Evolutionary conservation across 805 yeast species (phyloP), one percentile per base, ranked within the genome.

Genomic region (Candida sakaeoensis): DNA sequence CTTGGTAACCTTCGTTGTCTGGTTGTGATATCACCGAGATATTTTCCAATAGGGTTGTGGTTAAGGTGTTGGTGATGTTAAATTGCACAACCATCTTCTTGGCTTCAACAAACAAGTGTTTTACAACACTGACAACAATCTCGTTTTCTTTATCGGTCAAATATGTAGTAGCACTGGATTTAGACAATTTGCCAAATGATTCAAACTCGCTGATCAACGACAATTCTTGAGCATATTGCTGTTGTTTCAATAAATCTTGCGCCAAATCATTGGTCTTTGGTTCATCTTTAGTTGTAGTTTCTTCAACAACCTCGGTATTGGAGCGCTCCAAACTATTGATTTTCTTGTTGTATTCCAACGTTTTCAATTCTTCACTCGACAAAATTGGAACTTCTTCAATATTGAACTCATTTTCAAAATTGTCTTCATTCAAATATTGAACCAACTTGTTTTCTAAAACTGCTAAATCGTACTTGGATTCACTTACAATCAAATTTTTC

Each of bases 91-190:
- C 79, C 46, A 91, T 78, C 54, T 83, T 68, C 53, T 85, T 81
- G 12, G 77, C 68, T 45, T 78, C 79, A 33, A 65, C 52, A 63
- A 85, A 93, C 41, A 90, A 65, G 59, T 90, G 98, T 62, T 87
- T 90, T 41, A 86, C 71, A 25, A 84, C 90, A 38, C 74, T 75
- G 44, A 93, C 95, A 32, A 88, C 90, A 60, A 89, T 88, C 65
- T 93, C 99, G 45, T 95, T 88, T 60, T 90, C 98, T 44, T 77
- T 73, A 60, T 93, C 99, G 16, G 98, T 90, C 54, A 91, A 77
- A 49, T 82, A 79, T 41, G 78, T 69, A 30, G 68, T 67, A 26
- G 65, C 57, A 2, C 95, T 80, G 7, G 90, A 77, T 63, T 84
- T 88, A 45, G 89, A 69, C 46, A 89, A 71, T 26, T 74, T 61